Evolutionary conservation across 345 rosid species (phyloP), one percentile per base, ranked within the genome.

Genomic region (Aquilaria yunnanensis): DNA sequence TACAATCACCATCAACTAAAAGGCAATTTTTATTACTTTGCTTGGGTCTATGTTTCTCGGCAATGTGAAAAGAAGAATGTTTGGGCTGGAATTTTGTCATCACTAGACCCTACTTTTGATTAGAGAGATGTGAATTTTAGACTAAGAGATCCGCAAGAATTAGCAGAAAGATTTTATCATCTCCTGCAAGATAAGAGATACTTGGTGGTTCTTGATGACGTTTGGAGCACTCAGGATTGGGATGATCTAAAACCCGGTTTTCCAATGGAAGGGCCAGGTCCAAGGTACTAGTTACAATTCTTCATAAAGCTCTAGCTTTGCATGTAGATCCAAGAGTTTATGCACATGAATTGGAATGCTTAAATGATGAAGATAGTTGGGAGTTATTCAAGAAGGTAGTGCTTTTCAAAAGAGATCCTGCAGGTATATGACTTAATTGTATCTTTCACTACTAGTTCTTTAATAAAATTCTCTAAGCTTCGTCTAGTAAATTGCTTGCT

Each of bases 41-140:
- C 81, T 50, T 76, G 83, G 86, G 74, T 69, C 60, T 76, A 51
- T 23, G 55, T 81, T 55, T 78, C 86, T 23, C 77, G 67, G 32
- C 67, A 66, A 32, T 74, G 67, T 61, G 32, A 65, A 6, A 31
- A 0, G 32, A 76, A 64, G 47, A 69, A 67, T 56, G 72, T 76
- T 41, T 65, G 70, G 74, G 12, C 58, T 5, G 71, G 9, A 51
- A 73, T 78, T 37, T 29, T 79, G 56, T 34, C 41, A 3, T 34
- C 41, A 3, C 41, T 34, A 3, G 41, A 34, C 6, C 41, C 41
- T 34, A 34, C 41, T 34, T 34, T 6, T 34, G 41, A 34, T 3
- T 5, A 77, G 33, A 33, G 60, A 47, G 49, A 71, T 16, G 62
- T 12, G 54, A 56, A 59, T 72, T 6, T 34, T 62, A 69, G 65